A percentile compares a stretch with the other conserved stretches of the same genome.
phyloP scores from a whole-genome alignment of 1,284 basidiomycete genomes.

The Marasmius oreades region DNA sequence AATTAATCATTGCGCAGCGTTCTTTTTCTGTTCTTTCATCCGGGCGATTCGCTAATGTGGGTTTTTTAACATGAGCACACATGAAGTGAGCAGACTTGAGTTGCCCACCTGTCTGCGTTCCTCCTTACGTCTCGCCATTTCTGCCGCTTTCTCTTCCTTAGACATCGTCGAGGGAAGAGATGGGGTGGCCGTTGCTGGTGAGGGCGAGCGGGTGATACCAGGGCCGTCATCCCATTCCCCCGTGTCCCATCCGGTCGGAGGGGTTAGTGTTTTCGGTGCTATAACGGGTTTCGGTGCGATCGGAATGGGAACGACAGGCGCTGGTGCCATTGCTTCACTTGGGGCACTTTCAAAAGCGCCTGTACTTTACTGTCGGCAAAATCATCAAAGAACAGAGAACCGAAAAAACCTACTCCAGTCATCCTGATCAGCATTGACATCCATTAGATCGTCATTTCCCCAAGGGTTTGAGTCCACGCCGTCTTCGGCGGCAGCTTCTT shows the following conservation, averaged over 20 bases:
- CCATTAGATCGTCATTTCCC: constrained; percentile 80
- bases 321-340: constrained; percentile 17
- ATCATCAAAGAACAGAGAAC: neutral
- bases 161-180: constrained; percentile 43
- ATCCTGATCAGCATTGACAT: constrained; percentile 86
- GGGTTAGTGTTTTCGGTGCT: constrained; percentile 6
- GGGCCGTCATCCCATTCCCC: constrained; percentile 10
- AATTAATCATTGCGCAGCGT: constrained; percentile 15
- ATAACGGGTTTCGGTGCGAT: constrained; percentile 24
- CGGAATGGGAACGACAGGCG: neutral
- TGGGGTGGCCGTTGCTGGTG: constrained; percentile 14
- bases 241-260: constrained; percentile 19
- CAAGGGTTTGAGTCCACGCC: constrained; percentile 51
- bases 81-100: neutral
- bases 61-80: neutral
- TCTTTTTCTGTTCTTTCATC: constrained; percentile 70
- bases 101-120: constrained; percentile 74
- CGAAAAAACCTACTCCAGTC: constrained; percentile 80
- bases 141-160: constrained; percentile 86
- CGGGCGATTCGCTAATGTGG: constrained; percentile 56
- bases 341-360: constrained; percentile 83
- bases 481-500: constrained; percentile 51
- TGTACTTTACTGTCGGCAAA: constrained; percentile 25
- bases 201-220: constrained; percentile 15
- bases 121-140: constrained; percentile 86